A percentile compares a stretch with the other conserved stretches of the same genome.
phyloP scores from a whole-genome alignment of 305 asterid genomes.

The Fraxinus xanthoxyloides region DNA sequence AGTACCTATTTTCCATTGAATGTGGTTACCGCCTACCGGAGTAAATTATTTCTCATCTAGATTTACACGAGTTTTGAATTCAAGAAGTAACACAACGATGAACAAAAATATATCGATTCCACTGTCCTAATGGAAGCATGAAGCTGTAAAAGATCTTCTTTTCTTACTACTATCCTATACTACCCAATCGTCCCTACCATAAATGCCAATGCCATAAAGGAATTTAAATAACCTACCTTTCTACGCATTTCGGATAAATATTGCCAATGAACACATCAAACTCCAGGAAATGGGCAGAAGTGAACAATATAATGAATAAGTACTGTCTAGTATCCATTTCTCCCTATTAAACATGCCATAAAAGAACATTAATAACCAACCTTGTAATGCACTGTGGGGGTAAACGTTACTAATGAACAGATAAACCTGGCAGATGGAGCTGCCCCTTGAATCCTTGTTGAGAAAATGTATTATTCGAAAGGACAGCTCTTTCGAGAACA shows the following conservation, averaged over 20 bases:
- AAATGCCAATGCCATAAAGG: not conserved
- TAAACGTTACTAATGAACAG: constrained; percentile 23
- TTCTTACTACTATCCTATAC: not conserved
- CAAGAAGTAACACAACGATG: not conserved
- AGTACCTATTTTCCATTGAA: not conserved
- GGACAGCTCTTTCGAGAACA: constrained; percentile 14
- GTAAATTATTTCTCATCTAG: not conserved
- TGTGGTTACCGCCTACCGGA: not conserved
- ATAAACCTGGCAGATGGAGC: constrained; percentile 21
- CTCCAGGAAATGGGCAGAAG: not conserved
- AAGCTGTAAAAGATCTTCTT: not conserved
- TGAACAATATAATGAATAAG: not conserved
- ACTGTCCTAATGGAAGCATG: not conserved
- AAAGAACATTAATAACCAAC: not conserved
- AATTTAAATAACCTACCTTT: not conserved
- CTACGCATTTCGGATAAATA: not conserved
- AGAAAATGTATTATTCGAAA: constrained; percentile 11
- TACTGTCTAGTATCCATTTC: not conserved
- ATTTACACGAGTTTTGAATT: not conserved
- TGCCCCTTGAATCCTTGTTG: constrained; percentile 27
- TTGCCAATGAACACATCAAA: not conserved
- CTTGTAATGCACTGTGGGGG: constrained; percentile 23
- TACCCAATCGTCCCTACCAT: not conserved
- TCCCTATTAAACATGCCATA: not conserved
- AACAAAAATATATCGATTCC: not conserved